phyloP scores from a whole-genome alignment of 768 basidiomycete species.

The Leccinum variicolor region DNA sequence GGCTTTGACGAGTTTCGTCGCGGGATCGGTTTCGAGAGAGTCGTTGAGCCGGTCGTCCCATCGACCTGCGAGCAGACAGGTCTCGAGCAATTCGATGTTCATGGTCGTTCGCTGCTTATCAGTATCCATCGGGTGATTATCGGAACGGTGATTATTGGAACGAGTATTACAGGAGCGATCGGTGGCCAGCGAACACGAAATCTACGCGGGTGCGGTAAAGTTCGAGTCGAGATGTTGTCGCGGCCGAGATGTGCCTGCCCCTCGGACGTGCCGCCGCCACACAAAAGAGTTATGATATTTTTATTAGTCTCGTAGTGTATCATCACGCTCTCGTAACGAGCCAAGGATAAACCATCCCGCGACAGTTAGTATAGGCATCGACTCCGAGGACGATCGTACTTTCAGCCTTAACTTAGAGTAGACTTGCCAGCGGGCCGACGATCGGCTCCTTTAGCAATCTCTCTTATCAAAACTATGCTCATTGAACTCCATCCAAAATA shows the following conservation, averaged over 20 bases:
- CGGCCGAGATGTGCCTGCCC: not conserved
- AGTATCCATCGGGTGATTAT: not conserved
- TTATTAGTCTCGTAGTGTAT: not conserved
- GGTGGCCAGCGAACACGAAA: not conserved
- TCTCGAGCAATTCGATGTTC: constrained; percentile 41
- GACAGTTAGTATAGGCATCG: not conserved
- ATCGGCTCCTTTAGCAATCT: not conserved
- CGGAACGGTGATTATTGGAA: not conserved
- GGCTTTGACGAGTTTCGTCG: constrained; percentile 44
- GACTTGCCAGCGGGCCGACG: not conserved
- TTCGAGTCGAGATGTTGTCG: constrained; percentile 12
- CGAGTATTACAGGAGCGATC: not conserved
- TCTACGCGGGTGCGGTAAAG: not conserved
- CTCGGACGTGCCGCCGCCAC: not conserved
- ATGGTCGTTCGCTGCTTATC: constrained; percentile 8
- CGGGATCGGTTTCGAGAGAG: constrained; percentile 20
- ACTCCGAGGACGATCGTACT: not conserved
- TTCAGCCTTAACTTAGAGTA: not conserved
- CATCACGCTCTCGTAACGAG: not conserved
- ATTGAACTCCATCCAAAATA: not conserved
- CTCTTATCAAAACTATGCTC: not conserved
- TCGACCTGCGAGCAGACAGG: constrained; percentile 51
- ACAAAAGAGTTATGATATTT: not conserved
- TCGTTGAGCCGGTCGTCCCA: constrained; percentile 33
- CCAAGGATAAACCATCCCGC: not conserved